Conservation (phyloP, 345 rosid species). For the Durio zibethinus region DNA sequence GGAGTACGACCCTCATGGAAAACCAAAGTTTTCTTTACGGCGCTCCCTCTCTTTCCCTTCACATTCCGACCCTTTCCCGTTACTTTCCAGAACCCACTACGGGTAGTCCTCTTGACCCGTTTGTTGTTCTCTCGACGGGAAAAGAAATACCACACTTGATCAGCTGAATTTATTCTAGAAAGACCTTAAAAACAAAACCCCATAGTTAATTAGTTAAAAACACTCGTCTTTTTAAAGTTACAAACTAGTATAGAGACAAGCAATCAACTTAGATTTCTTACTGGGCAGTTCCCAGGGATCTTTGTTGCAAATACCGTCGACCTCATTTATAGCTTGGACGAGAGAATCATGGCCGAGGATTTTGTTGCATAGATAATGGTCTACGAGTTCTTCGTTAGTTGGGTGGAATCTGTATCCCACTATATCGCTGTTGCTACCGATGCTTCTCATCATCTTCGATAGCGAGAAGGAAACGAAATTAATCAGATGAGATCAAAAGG, state of each 20-base stretch:
- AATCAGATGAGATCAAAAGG: not conserved
- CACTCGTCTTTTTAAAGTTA: no score
- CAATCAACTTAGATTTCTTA: not conserved
- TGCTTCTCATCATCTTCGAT: not conserved
- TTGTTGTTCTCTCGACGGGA: not conserved
- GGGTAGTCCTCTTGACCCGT: conserved; percentile 2
- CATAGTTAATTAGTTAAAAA: no score
- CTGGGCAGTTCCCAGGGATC: conserved; percentile 1
- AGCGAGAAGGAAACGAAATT: not conserved
- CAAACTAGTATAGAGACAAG: not conserved
- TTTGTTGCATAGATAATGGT: conserved; percentile 4
- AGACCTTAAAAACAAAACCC: not conserved
- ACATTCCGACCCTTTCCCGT: conserved; percentile 6
- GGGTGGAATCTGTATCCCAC: conserved; percentile 18
- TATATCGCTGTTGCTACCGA: not conserved
- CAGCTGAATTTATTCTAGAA: not conserved
- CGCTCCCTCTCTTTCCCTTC: not conserved
- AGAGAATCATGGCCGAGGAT: conserved; percentile 11
- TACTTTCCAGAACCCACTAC: conserved; percentile 5
- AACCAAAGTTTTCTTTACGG: not conserved
- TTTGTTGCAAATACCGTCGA: not conserved
- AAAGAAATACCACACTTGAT: conserved; percentile 16
- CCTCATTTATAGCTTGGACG: conserved; percentile 9
- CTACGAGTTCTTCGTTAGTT: conserved; percentile 16
- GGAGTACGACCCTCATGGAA: not conserved